Evolutionary conservation across 2,329 filamentous ascomycete species (phyloP).

Genomic region (Cordyceps militaris): DNA sequence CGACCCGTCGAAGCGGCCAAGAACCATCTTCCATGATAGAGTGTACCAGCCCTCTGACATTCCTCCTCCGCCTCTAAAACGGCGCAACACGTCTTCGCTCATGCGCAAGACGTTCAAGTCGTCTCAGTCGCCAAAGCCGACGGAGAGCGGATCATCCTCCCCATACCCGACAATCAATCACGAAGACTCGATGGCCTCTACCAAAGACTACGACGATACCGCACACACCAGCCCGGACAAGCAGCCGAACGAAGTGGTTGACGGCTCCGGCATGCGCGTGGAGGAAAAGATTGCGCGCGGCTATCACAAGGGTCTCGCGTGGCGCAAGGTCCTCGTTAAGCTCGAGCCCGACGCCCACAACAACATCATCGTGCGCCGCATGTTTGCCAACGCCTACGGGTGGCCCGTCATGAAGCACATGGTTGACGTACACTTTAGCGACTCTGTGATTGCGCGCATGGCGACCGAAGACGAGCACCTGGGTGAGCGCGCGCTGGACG

Average conservation of each 20-base stretch:
- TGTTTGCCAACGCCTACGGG: constrained; percentile 95
- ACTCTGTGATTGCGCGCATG: constrained; percentile 53
- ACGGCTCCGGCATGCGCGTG: constrained; percentile 70
- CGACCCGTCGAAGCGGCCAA: constrained; percentile 71
- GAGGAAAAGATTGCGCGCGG: constrained; percentile 97
- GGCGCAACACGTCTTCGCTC: constrained; percentile 34
- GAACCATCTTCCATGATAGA: constrained; percentile 94
- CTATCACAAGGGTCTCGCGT: constrained; percentile 85
- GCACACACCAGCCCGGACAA: constrained; percentile 40
- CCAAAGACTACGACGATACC: constrained; percentile 47
- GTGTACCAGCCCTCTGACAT: constrained; percentile 93
- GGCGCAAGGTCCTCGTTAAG: constrained; percentile 94
- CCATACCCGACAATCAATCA: constrained; percentile 30
- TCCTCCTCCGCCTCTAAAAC: constrained; percentile 66
- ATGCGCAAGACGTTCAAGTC: constrained; percentile 25
- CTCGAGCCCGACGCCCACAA: constrained; percentile 97
- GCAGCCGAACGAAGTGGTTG: constrained; percentile 34
- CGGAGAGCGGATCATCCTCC: constrained; percentile 26
- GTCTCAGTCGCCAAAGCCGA: constrained; percentile 18
- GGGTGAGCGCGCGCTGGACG: constrained; percentile 61
- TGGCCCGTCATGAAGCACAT: constrained; percentile 96
- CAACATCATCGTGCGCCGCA: constrained; percentile 92
- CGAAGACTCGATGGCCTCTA: constrained; percentile 37
- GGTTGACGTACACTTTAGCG: constrained; percentile 88
- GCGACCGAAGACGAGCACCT: constrained; percentile 60